Base-by-base conservation (phyloP, 306 rosid genomes). In the Elaeagnus macrophylla region DNA sequence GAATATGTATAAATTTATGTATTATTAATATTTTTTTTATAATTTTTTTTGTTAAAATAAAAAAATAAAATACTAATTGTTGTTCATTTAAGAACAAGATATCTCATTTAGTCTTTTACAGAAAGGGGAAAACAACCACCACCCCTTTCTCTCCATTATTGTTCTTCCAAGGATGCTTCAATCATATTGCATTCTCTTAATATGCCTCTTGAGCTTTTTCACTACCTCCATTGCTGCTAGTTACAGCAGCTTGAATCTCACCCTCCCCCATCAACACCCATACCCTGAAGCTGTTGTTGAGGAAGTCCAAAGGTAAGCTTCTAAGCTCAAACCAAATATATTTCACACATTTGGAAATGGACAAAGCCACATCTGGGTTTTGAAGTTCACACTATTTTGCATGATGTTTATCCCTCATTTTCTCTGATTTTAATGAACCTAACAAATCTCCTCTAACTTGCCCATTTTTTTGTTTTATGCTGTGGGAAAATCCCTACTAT, bases 261-360 rank as follows among this genome's bases (percentile, higher is more conserved):
- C 83, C 62, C 72, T 81, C 18, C 94, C 90, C 59, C 89, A 87
- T 58, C 95, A 84, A 37, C 93, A 87, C 51, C 89, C 87, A n/a
- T 25, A 75, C 75, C 99, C 99, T 59, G 96, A 93, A 68, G 53
- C 82, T 35, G 84, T 93, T 10, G 95, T 73, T 55, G 71, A 67
- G 0, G 76, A 88, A 62, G 76, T 93, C 59, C 96, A 87, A 47
- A 71, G 95, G 99, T 87, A 78, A 64, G 13, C 13, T 7, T 7
- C 13, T 17, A 16, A 15, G 18, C 35, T 5, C 45, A 20, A 6
- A 0, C 49, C 14, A 41, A 38, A 12, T 7, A 9, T 9, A 17
- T 37, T 37, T 17, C 46, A 2, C 57, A 7, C 18, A 7, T 20
- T 36, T 1, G 6, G 13, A 36, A 46, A 11, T 7, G 2, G 10